These are phyloP conservation scores for Blastobotrys peoriensis DNA, from an alignment of 805 yeast species.

Conservation along the genomic window DNA sequence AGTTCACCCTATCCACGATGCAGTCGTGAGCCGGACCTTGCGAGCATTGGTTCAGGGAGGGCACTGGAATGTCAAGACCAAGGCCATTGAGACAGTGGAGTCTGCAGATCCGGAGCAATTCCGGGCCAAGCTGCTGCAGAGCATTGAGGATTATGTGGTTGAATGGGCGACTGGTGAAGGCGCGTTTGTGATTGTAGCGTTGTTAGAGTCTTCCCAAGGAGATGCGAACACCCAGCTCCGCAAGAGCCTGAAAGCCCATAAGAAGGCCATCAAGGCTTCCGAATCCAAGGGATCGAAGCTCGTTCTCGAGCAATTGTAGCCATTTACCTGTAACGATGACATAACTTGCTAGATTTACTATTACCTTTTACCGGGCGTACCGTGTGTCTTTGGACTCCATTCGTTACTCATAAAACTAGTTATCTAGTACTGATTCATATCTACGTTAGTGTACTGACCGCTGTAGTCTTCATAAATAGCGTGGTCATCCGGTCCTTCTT, in stretches of 20 bases:
- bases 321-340: too few relatives aligned
- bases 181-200: slow-evolving; percentile 74
- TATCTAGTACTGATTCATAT: slow-evolving; percentile 15
- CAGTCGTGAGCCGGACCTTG: slow-evolving; percentile 68
- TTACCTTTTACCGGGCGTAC: too few relatives aligned
- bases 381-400: too few relatives aligned
- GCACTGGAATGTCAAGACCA: slow-evolving; percentile 66
- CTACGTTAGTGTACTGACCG: slow-evolving; percentile 26
- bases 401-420: background rate
- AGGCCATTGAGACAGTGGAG: slow-evolving; percentile 40
- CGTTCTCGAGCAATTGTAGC: slow-evolving; percentile 23
- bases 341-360: too few relatives aligned
- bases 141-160: slow-evolving; percentile 47
- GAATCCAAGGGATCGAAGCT: slow-evolving; percentile 32
- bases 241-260: slow-evolving; percentile 43
- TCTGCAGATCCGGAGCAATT: slow-evolving; percentile 46
- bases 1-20: slow-evolving; percentile 56
- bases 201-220: slow-evolving; percentile 54
- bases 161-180: slow-evolving; percentile 70
- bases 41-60: slow-evolving; percentile 80
- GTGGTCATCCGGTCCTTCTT: slow-evolving; percentile 16
- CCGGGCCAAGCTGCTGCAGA: slow-evolving; percentile 38
- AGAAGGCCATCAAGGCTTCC: slow-evolving; percentile 22
- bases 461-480: slow-evolving; percentile 24
- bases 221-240: slow-evolving; percentile 39